Percentiles rank a stretch among this genome's conserved stretches.
Evolutionary conservation across 2,329 filamentous ascomycete species (phyloP).

Genomic region (Exophiala spinifera): DNA sequence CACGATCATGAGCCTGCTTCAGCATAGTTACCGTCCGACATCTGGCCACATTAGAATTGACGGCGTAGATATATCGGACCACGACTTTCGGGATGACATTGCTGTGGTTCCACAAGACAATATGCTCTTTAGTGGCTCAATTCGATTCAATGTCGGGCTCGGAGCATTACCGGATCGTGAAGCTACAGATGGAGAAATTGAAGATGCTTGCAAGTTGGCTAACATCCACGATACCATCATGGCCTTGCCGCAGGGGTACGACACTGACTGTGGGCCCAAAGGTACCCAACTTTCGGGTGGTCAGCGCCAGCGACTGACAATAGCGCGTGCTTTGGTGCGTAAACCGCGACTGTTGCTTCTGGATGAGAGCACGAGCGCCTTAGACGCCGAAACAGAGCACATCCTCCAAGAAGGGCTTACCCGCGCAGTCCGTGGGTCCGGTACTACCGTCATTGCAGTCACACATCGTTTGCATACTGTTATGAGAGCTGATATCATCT

Average conservation of each 20-base stretch:
- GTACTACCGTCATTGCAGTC: constrained; percentile 42
- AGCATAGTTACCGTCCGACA: constrained; percentile 88
- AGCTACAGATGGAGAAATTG: constrained; percentile 65
- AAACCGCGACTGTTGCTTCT: constrained; percentile 56
- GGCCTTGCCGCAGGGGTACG: constrained; percentile 49
- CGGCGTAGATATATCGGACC: constrained; percentile 75
- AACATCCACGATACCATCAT: constrained; percentile 52
- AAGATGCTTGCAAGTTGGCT: constrained; percentile 68
- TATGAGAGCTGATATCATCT: constrained; percentile 73
- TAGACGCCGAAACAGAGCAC: constrained; percentile 54
- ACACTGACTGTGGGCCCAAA: constrained; percentile 53
- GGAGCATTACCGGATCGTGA: constrained; percentile 59
- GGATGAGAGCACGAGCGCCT: constrained; percentile 59
- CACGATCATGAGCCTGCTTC: constrained; percentile 84
- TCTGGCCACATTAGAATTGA: constrained; percentile 77
- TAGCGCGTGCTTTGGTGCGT: constrained; percentile 57
- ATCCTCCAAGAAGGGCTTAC: constrained; percentile 45
- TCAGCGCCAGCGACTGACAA: constrained; percentile 57
- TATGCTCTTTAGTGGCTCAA: constrained; percentile 85
- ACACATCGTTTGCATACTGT: constrained; percentile 44
- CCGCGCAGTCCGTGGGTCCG: constrained; percentile 51
- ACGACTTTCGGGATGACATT: constrained; percentile 79
- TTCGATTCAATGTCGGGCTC: constrained; percentile 83
- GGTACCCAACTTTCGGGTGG: constrained; percentile 56
- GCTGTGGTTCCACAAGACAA: constrained; percentile 91